Evolutionary conservation across 2,329 filamentous ascomycete genomes (phyloP).

Genomic region (Dactylonectria macrodidyma): DNA sequence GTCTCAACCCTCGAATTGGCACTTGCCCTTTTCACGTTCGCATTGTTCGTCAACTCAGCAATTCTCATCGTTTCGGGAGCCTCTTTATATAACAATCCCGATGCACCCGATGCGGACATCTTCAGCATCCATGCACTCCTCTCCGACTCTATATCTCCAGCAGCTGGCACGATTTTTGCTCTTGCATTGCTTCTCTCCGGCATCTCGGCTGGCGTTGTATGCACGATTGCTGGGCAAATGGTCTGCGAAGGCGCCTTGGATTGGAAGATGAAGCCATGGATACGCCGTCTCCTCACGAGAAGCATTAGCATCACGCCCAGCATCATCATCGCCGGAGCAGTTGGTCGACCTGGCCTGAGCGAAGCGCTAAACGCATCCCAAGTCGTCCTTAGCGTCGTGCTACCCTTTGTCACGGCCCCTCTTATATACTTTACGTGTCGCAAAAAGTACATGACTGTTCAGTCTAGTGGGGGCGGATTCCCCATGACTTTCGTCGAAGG

Average conservation of each 20-base stretch:
- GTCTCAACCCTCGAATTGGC: slow-evolving; percentile 81
- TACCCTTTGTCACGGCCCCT: slow-evolving; percentile 88
- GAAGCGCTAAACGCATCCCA: slow-evolving; percentile 82
- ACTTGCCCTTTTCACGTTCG: slow-evolving; percentile 84
- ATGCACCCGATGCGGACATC: slow-evolving; percentile 79
- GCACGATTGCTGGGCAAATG: slow-evolving; percentile 92
- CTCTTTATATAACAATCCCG: slow-evolving; percentile 75
- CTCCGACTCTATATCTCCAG: slow-evolving; percentile 76
- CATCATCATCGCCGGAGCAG: slow-evolving; percentile 86
- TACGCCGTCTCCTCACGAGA: slow-evolving; percentile 83
- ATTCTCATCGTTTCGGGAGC: slow-evolving; percentile 88
- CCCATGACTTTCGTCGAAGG: slow-evolving; percentile 40
- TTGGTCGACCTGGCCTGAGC: slow-evolving; percentile 79
- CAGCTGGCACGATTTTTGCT: slow-evolving; percentile 87
- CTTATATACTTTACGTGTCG: slow-evolving; percentile 89
- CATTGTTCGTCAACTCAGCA: slow-evolving; percentile 86
- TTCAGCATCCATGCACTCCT: slow-evolving; percentile 87
- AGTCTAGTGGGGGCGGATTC: slow-evolving; percentile 58
- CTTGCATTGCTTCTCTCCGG: slow-evolving; percentile 86
- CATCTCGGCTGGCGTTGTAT: slow-evolving; percentile 86
- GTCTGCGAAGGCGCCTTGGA: slow-evolving; percentile 86
- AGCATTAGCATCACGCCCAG: slow-evolving; percentile 85
- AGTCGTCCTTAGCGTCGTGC: slow-evolving; percentile 82
- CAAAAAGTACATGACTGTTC: slow-evolving; percentile 84
- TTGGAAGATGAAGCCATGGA: slow-evolving; percentile 83